phyloP scores from a whole-genome alignment of 352 stramenopile species.

The Globisporangium irregulare region DNA sequence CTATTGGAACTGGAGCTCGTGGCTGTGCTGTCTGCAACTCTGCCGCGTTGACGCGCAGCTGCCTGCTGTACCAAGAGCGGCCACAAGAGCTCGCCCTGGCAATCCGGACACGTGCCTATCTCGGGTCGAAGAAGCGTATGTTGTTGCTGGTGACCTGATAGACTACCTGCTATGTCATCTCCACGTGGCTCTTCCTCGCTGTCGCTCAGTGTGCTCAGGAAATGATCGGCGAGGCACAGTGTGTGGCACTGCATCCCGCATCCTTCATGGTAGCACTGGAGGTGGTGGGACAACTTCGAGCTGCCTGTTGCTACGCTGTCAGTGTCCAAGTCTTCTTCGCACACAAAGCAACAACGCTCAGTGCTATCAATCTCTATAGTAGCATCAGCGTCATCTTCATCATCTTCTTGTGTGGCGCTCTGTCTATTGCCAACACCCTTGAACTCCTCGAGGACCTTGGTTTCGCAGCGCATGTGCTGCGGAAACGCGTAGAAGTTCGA shows the following conservation, averaged over 20 bases:
- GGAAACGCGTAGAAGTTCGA: slow-evolving; percentile 34
- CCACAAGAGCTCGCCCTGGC: slow-evolving; percentile 40
- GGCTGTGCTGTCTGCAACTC: not conserved
- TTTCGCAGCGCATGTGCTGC: slow-evolving; percentile 40
- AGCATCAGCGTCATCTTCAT: not conserved
- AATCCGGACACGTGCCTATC: slow-evolving; percentile 45
- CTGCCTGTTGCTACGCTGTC: not conserved
- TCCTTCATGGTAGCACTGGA: slow-evolving; percentile 37
- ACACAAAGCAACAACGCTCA: slow-evolving; percentile 39
- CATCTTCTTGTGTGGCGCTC: not conserved
- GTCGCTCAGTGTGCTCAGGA: slow-evolving; percentile 19
- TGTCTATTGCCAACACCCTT: slow-evolving; percentile 12
- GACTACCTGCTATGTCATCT: not conserved
- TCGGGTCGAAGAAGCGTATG: slow-evolving; percentile 13
- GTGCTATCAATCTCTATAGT: not conserved
- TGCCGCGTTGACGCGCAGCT: not conserved
- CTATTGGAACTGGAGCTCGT: not conserved
- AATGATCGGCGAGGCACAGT: slow-evolving; percentile 53
- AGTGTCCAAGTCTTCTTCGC: slow-evolving; percentile 25
- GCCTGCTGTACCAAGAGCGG: slow-evolving; percentile 27
- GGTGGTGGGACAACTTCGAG: slow-evolving; percentile 9
- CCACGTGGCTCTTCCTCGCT: slow-evolving; percentile 6
- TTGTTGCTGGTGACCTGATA: not conserved
- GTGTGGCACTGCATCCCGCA: slow-evolving; percentile 48
- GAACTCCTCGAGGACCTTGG: slow-evolving; percentile 22